Base-by-base conservation (phyloP, 371 early-diverging fungal species). In the Vairimorpha apis region DNA sequence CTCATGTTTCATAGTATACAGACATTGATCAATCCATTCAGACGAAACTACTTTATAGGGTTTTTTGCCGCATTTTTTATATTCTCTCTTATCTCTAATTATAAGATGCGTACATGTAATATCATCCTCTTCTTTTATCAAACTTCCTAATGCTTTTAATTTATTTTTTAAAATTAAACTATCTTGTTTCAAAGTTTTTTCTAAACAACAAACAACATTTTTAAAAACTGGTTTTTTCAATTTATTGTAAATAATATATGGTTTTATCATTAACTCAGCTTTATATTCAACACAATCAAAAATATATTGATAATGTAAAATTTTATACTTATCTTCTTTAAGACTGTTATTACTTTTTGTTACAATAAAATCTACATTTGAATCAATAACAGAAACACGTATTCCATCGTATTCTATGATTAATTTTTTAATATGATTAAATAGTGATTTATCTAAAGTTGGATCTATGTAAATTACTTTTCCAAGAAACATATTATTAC, bases 261-360 rank as follows among this genome's bases (percentile, higher is more conserved):
- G 55, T 33, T 79, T 75, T 37, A 73, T 51, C 35, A 79, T 47
- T 12, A 83, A 69, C 12, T 81, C 59, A 21, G 75, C 35, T 14
- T 65, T 74, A 33, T 62, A 23, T 32, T 82, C 81, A 18, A 78
- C 43, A 56, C 79, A 79, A 53, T 82, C 82, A 73, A 83, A 79
- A 18, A 83, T 65, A 75, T 76, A 82, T 65, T 82, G 82, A 74
- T 83, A 83, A 65, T 79, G 65, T 4, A 78, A 68, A 35, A 76
- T 30, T 37, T 75, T 80, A 29, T 64, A 32, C 37, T 35, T 45
- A 32, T 62, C 10, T 14, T 70, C 65, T 58, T 64, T 18, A 56
- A 58, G 75, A 16, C 60, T 43, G 0, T 53, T 59, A 47, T 29
- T 44, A 30, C 59, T 63, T 30, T 21, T 33, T 7, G 75, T 66